Evolutionary conservation across 345 rosid genomes (phyloP), one percentile per base, ranked within the genome.

Genomic region (Aurinia saxatilis): DNA sequence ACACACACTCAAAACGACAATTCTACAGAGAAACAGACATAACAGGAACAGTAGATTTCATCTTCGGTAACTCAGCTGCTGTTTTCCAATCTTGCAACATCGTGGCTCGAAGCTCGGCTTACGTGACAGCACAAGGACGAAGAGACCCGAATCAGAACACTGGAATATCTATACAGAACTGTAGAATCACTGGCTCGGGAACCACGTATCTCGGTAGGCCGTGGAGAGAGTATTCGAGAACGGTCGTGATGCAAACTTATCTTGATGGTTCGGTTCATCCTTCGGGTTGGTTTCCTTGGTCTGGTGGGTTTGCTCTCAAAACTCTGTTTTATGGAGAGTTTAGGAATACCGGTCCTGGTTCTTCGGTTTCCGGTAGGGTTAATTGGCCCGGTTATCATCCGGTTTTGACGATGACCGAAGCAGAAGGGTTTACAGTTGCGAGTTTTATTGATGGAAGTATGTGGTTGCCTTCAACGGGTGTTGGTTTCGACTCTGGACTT

Each of bases 61-160:
- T 86, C 33, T 86, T 86, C 31, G 95, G 85, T 1, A 79, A 86
- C 31, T 81, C 90, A 1, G 86, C 79, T 2, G 90, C 66, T 4
- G 85, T 86, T 6, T 61, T 84, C 31, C 90, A 86, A 18, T 75
- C 74, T 3, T 86, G 95, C 69, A 66, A 69, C 65, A 79, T 86
- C 46, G 68, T 68, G 12, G 77, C 81, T 0, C 75, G 84, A 13
- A 67, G 66, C 13, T 83, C 86, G n/a, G n/a, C 0, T 60, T 75
- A 5, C 19, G 70, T 86, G 18, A 84, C 95, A 6, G 90, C 95
- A 0, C 95, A 86, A 64, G 90, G 84, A 2, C 76, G 90, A 36
- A 70, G 65, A 5, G 64, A 79, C 47, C 81, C 83, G 5, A 34
- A 54, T 42, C 90, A 84, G 45, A 80, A 74, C 84, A 80, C 79